phyloP scores from a whole-genome alignment of 345 rosid species.

The Citrus trifoliata region DNA sequence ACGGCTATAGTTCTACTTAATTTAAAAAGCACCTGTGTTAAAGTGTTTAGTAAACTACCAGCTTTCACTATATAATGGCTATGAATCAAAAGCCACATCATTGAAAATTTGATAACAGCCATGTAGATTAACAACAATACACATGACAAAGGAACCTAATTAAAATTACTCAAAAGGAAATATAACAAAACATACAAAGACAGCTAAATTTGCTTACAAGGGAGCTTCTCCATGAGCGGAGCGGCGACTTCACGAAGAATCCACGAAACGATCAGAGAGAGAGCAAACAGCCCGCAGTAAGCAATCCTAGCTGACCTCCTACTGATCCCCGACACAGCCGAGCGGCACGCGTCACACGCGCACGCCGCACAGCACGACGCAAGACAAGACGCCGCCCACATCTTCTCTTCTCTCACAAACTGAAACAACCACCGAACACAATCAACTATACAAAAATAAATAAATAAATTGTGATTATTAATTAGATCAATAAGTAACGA shows the following conservation, averaged over 20 bases:
- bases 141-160: background rate
- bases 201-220: constrained; percentile 55
- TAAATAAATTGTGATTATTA: background rate
- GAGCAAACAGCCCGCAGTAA: constrained; percentile 94
- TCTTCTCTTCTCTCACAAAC: constrained; percentile 40
- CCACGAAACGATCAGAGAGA: constrained; percentile 88
- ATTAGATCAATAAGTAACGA: no score
- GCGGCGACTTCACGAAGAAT: constrained; percentile 98
- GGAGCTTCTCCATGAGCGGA: constrained; percentile 96
- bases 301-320: constrained; percentile 96
- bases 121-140: background rate
- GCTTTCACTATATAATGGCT: background rate
- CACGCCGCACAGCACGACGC: constrained; percentile 98
- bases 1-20: background rate
- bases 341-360: constrained; percentile 93
- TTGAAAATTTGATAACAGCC: background rate
- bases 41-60: no score
- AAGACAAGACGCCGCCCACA: constrained; percentile 99
- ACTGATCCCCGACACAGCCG: constrained; percentile 90
- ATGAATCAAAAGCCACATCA: background rate
- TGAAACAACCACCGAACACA: constrained; percentile 6
- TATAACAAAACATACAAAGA: background rate
- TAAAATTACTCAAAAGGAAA: background rate
- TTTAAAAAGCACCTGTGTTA: background rate
- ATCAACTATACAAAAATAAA: background rate